Conservation (phyloP, 768 basidiomycete genomes). For the Tylopilus rubrobrunneus region DNA sequence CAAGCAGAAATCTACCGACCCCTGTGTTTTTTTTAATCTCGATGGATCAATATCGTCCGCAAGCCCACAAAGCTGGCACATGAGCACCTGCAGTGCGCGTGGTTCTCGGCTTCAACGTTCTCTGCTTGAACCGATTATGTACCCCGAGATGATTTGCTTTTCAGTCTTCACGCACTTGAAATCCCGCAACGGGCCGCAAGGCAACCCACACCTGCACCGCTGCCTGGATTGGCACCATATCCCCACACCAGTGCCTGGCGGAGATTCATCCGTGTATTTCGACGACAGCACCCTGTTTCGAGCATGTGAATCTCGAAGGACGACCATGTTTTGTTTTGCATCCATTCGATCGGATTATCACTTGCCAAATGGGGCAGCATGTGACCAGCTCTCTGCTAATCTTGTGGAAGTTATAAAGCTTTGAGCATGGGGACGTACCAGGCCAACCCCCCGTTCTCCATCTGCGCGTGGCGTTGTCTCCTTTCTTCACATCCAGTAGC, state of each 20-base stretch:
- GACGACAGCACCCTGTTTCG: too few relatives aligned
- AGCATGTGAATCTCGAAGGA: too few relatives aligned
- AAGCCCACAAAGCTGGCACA: not conserved
- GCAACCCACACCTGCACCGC: constrained; percentile 14
- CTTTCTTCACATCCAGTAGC: not conserved
- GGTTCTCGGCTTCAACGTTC: not conserved
- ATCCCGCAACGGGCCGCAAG: not conserved
- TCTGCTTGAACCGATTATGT: not conserved
- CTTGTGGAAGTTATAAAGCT: too few relatives aligned
- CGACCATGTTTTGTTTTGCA: too few relatives aligned
- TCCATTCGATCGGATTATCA: too few relatives aligned
- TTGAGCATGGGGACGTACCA: too few relatives aligned
- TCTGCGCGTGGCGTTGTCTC: not conserved
- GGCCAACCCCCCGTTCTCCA: too few relatives aligned
- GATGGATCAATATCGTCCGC: too few relatives aligned
- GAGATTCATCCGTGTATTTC: not conserved
- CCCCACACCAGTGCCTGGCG: not conserved
- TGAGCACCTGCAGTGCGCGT: not conserved
- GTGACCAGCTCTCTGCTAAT: too few relatives aligned
- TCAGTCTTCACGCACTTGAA: not conserved
- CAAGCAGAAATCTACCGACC: too few relatives aligned
- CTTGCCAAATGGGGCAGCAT: too few relatives aligned
- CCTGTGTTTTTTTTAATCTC: too few relatives aligned
- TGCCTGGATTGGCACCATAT: constrained; percentile 1
- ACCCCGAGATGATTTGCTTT: constrained; percentile 4